These are phyloP conservation scores for Aethionema arabicum DNA, from an alignment of 345 rosid species.

Conservation along the genomic window DNA sequence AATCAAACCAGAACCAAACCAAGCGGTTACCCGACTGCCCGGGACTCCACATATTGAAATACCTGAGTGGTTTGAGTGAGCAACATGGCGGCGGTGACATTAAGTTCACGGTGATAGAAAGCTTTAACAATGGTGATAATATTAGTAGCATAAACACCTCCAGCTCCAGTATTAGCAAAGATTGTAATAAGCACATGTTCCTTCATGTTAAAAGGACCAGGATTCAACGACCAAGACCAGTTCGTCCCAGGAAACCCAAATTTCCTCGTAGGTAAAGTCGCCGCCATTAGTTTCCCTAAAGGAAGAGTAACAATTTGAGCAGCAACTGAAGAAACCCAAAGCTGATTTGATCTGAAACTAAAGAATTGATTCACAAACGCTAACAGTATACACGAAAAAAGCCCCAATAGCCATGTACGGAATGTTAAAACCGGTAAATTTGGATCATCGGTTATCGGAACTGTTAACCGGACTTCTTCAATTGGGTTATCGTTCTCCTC, in stretches of 20 bases:
- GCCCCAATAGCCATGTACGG: constrained; percentile 58
- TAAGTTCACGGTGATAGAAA: constrained; percentile 43
- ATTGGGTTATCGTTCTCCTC: constrained; percentile 54
- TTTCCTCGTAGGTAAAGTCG: constrained; percentile 43
- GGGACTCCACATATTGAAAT: background rate
- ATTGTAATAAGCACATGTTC: constrained; percentile 61
- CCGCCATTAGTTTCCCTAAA: constrained; percentile 48
- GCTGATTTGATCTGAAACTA: constrained; percentile 44
- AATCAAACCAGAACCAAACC: too few species aligned
- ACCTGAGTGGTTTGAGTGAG: constrained; percentile 79
- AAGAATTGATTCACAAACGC: constrained; percentile 61
- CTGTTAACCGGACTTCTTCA: constrained; percentile 58
- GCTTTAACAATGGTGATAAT: constrained; percentile 50
- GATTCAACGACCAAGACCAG: constrained; percentile 50
- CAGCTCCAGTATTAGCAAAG: constrained; percentile 51
- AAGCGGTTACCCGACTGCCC: too few species aligned
- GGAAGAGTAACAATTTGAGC: constrained; percentile 54
- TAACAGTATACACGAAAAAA: constrained; percentile 43
- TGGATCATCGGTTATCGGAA: constrained; percentile 55
- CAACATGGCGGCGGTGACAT: constrained; percentile 41
- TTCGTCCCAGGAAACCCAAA: constrained; percentile 38
- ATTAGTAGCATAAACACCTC: constrained; percentile 44
- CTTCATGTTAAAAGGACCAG: constrained; percentile 53
- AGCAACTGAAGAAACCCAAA: constrained; percentile 38
- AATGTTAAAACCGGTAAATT: constrained; percentile 47